phyloP scores from a whole-genome alignment of 73 alveolate genomes.

The Paramecium sexaurelia region DNA sequence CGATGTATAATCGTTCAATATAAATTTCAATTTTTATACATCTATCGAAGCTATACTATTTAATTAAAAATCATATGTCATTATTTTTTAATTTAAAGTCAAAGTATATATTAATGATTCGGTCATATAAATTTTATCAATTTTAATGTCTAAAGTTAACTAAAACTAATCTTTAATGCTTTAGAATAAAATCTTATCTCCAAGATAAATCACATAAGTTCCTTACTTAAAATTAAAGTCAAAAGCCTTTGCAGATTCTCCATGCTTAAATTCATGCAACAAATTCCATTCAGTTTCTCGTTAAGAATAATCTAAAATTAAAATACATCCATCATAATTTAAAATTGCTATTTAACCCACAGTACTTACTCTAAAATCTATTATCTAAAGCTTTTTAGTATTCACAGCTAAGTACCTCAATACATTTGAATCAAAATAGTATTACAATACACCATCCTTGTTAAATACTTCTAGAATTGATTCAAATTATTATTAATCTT shows the following conservation, averaged over 20 bases:
- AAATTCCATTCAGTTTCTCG: background rate
- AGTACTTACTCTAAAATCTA: background rate
- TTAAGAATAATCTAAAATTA: background rate
- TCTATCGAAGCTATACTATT: background rate
- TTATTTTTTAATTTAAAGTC: background rate
- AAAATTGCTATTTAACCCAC: background rate
- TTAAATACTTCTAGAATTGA: background rate
- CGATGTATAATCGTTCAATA: background rate
- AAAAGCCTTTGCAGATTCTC: background rate
- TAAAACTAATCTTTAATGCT: background rate
- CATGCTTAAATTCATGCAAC: background rate
- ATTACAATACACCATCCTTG: background rate
- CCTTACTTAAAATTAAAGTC: background rate
- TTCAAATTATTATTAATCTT: background rate
- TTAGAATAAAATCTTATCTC: background rate
- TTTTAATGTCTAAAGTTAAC: background rate
- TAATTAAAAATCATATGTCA: background rate
- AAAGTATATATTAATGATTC: background rate
- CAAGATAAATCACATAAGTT: background rate
- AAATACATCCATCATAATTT: background rate
- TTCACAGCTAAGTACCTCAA: background rate
- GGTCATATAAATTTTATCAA: background rate
- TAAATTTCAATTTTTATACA: background rate
- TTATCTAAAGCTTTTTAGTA: background rate
- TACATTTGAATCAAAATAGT: background rate